Conservation (phyloP, 148 eudicot species). For the Rhododendron molle region DNA sequence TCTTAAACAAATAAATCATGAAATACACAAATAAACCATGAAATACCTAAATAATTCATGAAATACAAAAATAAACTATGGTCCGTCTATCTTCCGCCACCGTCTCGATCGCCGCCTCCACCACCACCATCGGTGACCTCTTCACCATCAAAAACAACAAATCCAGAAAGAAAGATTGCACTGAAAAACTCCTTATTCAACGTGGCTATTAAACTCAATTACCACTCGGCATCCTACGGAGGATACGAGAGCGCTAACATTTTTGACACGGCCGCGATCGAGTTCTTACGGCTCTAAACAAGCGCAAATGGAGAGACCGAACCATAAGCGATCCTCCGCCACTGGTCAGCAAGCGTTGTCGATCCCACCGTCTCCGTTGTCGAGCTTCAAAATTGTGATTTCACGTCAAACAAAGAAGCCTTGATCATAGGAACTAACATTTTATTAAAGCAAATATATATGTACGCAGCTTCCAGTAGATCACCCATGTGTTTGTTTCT, state of each 20-base stretch:
- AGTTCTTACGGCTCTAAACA: conserved; percentile 69
- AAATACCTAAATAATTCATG: too few relatives aligned
- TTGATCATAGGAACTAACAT: too few relatives aligned
- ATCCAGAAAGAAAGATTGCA: too few relatives aligned
- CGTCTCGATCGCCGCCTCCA: too few relatives aligned
- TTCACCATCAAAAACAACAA: too few relatives aligned
- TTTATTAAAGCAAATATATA: not conserved
- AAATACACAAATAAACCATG: too few relatives aligned
- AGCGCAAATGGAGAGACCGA: conserved; percentile 75
- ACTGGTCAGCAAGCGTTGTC: conserved; percentile 38
- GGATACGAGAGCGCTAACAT: conserved; percentile 17
- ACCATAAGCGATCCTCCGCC: conserved; percentile 78
- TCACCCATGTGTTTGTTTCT: conserved; percentile 42
- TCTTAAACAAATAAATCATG: too few relatives aligned
- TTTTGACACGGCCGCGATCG: conserved; percentile 25
- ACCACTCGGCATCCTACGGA: conserved; percentile 52
- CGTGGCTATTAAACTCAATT: not conserved
- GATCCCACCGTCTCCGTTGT: conserved; percentile 32
- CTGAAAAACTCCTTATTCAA: too few relatives aligned
- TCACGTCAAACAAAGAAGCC: too few relatives aligned
- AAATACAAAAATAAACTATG: too few relatives aligned
- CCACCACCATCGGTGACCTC: too few relatives aligned
- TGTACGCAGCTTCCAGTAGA: conserved; percentile 40
- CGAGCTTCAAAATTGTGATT: conserved; percentile 28
- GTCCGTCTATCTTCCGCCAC: too few relatives aligned